Evolutionary conservation across 2,329 filamentous ascomycete species (phyloP).

Genomic region (Fusarium fujikuroi): DNA sequence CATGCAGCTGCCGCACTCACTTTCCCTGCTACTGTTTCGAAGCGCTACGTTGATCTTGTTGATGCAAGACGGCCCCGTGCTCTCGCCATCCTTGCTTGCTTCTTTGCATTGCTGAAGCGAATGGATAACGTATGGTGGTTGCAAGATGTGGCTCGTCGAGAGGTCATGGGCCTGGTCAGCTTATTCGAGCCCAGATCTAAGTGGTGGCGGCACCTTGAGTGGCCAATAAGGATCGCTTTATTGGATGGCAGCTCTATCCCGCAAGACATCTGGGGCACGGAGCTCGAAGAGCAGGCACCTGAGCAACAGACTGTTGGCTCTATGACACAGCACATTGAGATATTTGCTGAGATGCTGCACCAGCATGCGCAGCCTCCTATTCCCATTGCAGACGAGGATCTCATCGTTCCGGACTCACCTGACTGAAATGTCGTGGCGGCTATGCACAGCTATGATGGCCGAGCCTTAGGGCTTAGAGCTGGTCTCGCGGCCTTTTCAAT

Average conservation of each 20-base stretch:
- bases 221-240: slow-evolving; percentile 69
- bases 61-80: slow-evolving; percentile 69
- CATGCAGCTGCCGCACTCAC: slow-evolving; percentile 68
- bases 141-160: slow-evolving; percentile 71
- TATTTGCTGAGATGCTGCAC: slow-evolving; percentile 52
- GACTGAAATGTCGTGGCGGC: slow-evolving; percentile 41
- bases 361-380: slow-evolving; percentile 46
- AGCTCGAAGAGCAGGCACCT: slow-evolving; percentile 57
- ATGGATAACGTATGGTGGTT: slow-evolving; percentile 76
- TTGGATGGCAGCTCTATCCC: slow-evolving; percentile 65
- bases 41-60: slow-evolving; percentile 69
- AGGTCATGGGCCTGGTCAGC: slow-evolving; percentile 71
- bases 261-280: slow-evolving; percentile 66
- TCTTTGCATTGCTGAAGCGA: slow-evolving; percentile 72
- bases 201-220: slow-evolving; percentile 71
- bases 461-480: slow-evolving; percentile 22
- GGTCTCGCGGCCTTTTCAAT: slow-evolving; percentile 22
- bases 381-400: slow-evolving; percentile 47
- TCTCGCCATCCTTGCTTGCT: slow-evolving; percentile 72
- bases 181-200: slow-evolving; percentile 67
- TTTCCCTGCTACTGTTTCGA: slow-evolving; percentile 72
- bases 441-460: not conserved
- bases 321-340: slow-evolving; percentile 54
- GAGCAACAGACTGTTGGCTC: slow-evolving; percentile 51
- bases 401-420: slow-evolving; percentile 48